Evolutionary conservation across 352 stramenopile species (phyloP).

Genomic region (Pythium phragmitis): DNA sequence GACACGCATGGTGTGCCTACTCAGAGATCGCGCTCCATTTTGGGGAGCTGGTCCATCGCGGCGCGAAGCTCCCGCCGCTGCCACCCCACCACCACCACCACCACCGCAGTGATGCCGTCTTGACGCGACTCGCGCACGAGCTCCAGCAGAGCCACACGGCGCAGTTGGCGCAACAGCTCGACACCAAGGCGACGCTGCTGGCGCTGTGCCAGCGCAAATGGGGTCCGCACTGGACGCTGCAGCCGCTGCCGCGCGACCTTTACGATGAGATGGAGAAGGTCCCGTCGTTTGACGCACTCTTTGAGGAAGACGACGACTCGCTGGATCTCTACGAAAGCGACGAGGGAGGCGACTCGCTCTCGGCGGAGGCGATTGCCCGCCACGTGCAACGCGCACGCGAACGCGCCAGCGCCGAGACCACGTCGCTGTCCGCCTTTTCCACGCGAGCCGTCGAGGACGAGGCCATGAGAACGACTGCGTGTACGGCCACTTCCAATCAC

Average conservation of each 20-base stretch:
- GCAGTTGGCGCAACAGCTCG: conserved; percentile 18
- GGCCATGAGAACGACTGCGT: background rate
- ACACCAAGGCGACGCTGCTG: conserved; percentile 14
- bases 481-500: background rate
- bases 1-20: background rate
- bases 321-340: background rate
- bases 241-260: conserved; percentile 15
- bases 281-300: conserved; percentile 10
- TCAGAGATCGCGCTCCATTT: conserved; percentile 28
- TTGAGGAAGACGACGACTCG: conserved; percentile 15
- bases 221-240: conserved; percentile 14
- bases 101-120: conserved; percentile 15
- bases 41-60: conserved; percentile 19
- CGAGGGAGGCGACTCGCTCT: background rate
- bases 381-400: conserved; percentile 13
- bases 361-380: conserved; percentile 5
- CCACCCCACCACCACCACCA: background rate
- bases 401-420: background rate
- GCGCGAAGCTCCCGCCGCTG: conserved; percentile 7
- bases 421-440: conserved; percentile 5
- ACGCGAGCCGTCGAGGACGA: conserved; percentile 2
- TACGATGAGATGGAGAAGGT: conserved; percentile 4
- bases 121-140: conserved; percentile 21
- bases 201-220: conserved; percentile 23
- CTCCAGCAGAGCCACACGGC: conserved; percentile 17